Evolutionary conservation across 495 filamentous ascomycete species (phyloP).

Genomic region (Daldinia concentrica): DNA sequence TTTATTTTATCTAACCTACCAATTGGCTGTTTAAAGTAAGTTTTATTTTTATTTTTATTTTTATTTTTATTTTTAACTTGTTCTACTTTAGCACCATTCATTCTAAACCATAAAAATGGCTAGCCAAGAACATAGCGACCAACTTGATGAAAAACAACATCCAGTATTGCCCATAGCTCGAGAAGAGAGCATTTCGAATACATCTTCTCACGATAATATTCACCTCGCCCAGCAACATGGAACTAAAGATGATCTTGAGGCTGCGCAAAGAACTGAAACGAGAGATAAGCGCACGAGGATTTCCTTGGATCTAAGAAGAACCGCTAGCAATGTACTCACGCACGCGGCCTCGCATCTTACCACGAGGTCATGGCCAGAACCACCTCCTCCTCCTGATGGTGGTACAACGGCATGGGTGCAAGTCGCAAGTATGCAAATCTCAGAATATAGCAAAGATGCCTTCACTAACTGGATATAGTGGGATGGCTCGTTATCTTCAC

Average conservation of each 20-base stretch:
- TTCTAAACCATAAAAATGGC: conserved; percentile 21
- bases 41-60: background rate
- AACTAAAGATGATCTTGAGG: conserved; percentile 4
- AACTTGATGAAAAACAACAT: conserved; percentile 15
- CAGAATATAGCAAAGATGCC: no score
- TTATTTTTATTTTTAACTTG: background rate
- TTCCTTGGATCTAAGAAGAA: conserved; percentile 43
- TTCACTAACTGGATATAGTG: conserved; percentile 44
- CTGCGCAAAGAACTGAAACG: conserved; percentile 1
- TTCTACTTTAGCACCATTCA: background rate
- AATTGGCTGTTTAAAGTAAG: conserved; percentile 1
- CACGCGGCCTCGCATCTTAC: conserved; percentile 49
- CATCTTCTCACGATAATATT: conserved; percentile 18
- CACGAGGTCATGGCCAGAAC: conserved; percentile 59
- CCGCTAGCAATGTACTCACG: conserved; percentile 42
- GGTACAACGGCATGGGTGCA: conserved; percentile 73
- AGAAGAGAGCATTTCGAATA: conserved; percentile 25
- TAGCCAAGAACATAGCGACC: conserved; percentile 13
- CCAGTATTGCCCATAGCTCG: conserved; percentile 11
- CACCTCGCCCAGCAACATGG: conserved; percentile 7
- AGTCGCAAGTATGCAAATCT: conserved; percentile 54
- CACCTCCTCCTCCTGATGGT: conserved; percentile 69
- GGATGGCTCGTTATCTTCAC: conserved; percentile 74
- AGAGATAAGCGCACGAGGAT: conserved; percentile 17
- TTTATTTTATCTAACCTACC: background rate